Percentiles rank a stretch among this genome's conserved stretches.
Evolutionary conservation across 306 rosid species (phyloP).

Genomic region (Inga leiocalycina): DNA sequence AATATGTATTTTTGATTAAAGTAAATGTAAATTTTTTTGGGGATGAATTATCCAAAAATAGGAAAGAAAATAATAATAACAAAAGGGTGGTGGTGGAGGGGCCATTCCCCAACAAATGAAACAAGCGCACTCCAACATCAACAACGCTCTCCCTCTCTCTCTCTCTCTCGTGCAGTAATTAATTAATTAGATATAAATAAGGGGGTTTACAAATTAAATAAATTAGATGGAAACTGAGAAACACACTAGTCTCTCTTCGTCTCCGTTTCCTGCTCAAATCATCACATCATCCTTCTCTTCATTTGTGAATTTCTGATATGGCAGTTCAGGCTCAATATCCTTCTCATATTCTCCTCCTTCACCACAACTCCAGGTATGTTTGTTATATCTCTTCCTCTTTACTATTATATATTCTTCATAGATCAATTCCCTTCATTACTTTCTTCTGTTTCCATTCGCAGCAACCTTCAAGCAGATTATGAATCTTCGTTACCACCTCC

Average conservation of each 20-base stretch:
- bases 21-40: neutral
- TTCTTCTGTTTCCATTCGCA: slow-evolving; percentile 26
- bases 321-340: slow-evolving; percentile 99
- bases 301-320: slow-evolving; percentile 26
- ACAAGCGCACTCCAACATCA: slow-evolving; percentile 50
- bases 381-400: neutral
- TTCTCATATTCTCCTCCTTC: slow-evolving; percentile 65
- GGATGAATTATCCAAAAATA: too few relatives aligned
- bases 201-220: neutral
- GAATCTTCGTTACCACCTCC: slow-evolving; percentile 61
- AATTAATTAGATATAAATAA: neutral
- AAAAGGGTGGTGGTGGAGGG: slow-evolving; percentile 24
- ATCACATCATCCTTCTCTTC: neutral
- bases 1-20: too few relatives aligned
- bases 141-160: slow-evolving; percentile 21
- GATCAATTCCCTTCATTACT: too few relatives aligned
- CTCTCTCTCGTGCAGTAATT: neutral
- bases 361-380: slow-evolving; percentile 62
- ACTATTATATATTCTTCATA: neutral
- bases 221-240: too few relatives aligned
- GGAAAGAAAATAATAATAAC: neutral
- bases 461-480: slow-evolving; percentile 68
- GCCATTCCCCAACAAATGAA: slow-evolving; percentile 42
- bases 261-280: neutral
- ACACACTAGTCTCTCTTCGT: too few relatives aligned